Percentiles rank a stretch among this genome's conserved stretches.
phyloP scores from a whole-genome alignment of 805 yeast genomes.

The Starmerella apicola region DNA sequence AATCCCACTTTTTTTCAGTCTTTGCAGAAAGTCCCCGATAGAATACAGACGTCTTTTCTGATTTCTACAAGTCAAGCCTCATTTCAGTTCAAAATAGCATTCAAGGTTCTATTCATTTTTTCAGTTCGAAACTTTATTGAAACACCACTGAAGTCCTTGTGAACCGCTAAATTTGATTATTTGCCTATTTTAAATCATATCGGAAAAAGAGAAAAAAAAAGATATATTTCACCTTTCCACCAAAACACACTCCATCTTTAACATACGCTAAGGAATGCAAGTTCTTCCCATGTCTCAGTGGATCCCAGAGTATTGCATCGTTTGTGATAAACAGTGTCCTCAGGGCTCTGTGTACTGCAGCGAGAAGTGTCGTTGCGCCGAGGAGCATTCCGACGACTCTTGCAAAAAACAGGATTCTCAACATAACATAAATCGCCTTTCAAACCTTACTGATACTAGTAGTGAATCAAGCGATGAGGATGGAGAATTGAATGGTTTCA shows the following conservation, averaged over 20 bases:
- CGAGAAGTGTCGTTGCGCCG: conserved; percentile 29
- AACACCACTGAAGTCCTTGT: too few relatives aligned
- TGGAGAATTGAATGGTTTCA: conserved; percentile 9
- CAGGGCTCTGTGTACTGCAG: conserved; percentile 37
- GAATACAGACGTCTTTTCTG: too few relatives aligned
- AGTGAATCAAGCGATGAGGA: conserved; percentile 11
- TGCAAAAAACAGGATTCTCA: not conserved
- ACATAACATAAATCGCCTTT: too few relatives aligned
- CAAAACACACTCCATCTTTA: not conserved
- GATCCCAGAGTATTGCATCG: conserved; percentile 45
- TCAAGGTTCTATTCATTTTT: too few relatives aligned
- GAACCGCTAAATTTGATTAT: too few relatives aligned
- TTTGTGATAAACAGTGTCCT: conserved; percentile 42
- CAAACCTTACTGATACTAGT: not conserved
- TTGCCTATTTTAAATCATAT: too few relatives aligned
- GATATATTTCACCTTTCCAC: not conserved
- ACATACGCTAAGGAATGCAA: not conserved
- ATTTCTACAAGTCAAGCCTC: too few relatives aligned
- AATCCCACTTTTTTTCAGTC: too few relatives aligned
- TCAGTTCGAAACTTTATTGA: too few relatives aligned
- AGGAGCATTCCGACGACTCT: conserved; percentile 1
- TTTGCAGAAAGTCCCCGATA: too few relatives aligned
- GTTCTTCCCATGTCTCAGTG: conserved; percentile 18
- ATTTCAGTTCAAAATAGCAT: too few relatives aligned
- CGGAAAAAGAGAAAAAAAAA: too few relatives aligned